Evolutionary conservation across 768 basidiomycete species (phyloP), one percentile per base, ranked within the genome.

Genomic region (Paxillus rubicundulus): DNA sequence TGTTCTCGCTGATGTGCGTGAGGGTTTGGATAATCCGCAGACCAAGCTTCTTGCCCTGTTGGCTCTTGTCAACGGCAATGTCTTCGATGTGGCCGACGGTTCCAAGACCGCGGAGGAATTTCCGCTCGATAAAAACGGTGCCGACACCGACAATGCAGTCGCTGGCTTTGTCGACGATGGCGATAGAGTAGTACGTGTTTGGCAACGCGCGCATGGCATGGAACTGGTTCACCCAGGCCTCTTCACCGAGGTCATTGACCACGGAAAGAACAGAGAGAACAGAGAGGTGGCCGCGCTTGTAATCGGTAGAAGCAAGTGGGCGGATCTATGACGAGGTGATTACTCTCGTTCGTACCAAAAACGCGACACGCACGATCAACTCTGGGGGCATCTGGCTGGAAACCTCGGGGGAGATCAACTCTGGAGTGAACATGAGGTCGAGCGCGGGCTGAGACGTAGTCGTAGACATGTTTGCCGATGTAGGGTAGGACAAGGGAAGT

Each of bases 41-140:
- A 0, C 97, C 97, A 30, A 99, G 78, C 70, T 92, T 94, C 73
- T 87, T 88, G 30, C 97, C 97, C 76, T 97, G 94, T 72, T 89
- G 82, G 39, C 70, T 75, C 72, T 87, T 85, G 71, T 89, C 84
- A 17, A 99, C 95, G 3, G 92, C 95, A 56, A 99, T 97, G 67
- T 99, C 97, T 72, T 99, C 97, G 57, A 99, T 94, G 65, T 99
- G 97, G 0, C 95, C 97, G 13, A 93, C 90, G 57, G 79, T 78
- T 18, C 92, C 91, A n/a, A 91, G 74, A 1, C 81, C 84, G 37
- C 94, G 81, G 39, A 94, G 74, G 78, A 98, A 98, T 75, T 99
- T 98, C 73, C 88, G 87, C 72, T 99, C 97, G 57, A 98, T 70
- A 65, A 98, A 83, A 49, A 97, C 75, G 7, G 84, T 80, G 17